Evolutionary conservation across 2,329 filamentous ascomycete species (phyloP).

Genomic region (Sclerotinia nivalis): DNA sequence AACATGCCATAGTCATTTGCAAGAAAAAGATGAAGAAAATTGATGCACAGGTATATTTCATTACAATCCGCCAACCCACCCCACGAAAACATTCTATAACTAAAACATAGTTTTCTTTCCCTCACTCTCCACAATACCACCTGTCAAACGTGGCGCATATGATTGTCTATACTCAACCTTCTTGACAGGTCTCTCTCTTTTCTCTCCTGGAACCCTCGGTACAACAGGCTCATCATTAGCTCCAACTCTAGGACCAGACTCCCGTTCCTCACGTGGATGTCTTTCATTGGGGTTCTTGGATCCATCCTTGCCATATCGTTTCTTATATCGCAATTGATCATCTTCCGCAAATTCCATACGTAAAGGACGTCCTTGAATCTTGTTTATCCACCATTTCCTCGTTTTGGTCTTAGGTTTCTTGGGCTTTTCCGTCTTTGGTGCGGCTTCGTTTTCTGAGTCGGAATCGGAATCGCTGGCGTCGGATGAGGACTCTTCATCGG

Average conservation of each 20-base stretch:
- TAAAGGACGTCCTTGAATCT: constrained; percentile 74
- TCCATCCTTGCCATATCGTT: constrained; percentile 80
- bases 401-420: constrained; percentile 61
- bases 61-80: background rate
- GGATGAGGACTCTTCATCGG: constrained; percentile 38
- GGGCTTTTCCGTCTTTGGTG: constrained; percentile 45
- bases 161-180: constrained; percentile 50
- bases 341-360: constrained; percentile 95
- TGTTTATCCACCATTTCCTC: constrained; percentile 82
- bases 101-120: constrained; percentile 86
- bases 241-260: constrained; percentile 25
- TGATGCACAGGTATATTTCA: constrained; percentile 2
- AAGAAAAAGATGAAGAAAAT: background rate
- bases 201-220: constrained; percentile 15
- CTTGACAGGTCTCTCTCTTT: constrained; percentile 37
- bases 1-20: background rate
- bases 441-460: constrained; percentile 44
- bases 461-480: constrained; percentile 38
- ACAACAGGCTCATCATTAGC: constrained; percentile 38
- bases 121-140: constrained; percentile 73
- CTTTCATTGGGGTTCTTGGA: constrained; percentile 40
- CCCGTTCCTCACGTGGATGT: constrained; percentile 15
- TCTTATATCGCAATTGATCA: constrained; percentile 84
- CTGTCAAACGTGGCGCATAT: constrained; percentile 65
- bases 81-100: background rate